phyloP scores from a whole-genome alignment of 176 grass and related monocot species.

The Eragrostis nindensis region DNA sequence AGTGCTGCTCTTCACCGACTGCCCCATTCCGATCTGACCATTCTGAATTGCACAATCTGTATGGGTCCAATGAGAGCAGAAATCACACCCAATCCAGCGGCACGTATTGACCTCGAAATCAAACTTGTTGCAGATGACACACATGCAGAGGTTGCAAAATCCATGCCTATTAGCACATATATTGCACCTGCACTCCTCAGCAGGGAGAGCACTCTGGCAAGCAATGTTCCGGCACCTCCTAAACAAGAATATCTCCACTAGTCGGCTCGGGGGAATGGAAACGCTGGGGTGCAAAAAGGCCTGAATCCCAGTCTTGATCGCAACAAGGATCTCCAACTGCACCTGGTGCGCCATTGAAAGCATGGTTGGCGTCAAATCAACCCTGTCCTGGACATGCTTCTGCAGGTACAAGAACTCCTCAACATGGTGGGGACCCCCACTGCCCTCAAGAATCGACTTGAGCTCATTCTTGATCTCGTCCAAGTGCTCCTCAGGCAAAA shows the following conservation, averaged over 20 bases:
- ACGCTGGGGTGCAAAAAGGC: conserved; percentile 94
- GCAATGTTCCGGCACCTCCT: conserved; percentile 98
- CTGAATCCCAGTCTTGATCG: conserved; percentile 97
- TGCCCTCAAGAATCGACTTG: conserved; percentile 82
- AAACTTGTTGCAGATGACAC: conserved; percentile 98
- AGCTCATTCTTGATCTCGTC: conserved; percentile 85
- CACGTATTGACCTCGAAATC: conserved; percentile 99
- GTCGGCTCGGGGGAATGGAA: conserved; percentile 66
- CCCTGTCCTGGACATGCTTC: conserved; percentile 81
- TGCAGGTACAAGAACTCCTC: conserved; percentile 96
- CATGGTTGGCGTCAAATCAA: conserved; percentile 63
- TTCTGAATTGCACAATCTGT: conserved; percentile 88
- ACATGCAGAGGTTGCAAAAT: conserved; percentile 98
- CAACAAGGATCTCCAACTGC: conserved; percentile 94
- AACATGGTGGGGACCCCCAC: conserved; percentile 77
- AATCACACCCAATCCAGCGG: conserved; percentile 97
- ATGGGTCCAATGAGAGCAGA: conserved; percentile 97
- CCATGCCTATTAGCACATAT: conserved; percentile 79
- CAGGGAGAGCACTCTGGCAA: conserved; percentile 89
- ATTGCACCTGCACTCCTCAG: conserved; percentile 89
- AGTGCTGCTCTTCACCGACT: conserved; percentile 62
- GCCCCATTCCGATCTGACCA: conserved; percentile 77
- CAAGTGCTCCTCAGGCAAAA: conserved; percentile 73
- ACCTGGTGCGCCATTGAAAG: conserved; percentile 75
- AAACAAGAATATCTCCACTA: conserved; percentile 94